Evolutionary conservation across 2,329 filamentous ascomycete species (phyloP).

Genomic region (Aspergillus sp.): DNA sequence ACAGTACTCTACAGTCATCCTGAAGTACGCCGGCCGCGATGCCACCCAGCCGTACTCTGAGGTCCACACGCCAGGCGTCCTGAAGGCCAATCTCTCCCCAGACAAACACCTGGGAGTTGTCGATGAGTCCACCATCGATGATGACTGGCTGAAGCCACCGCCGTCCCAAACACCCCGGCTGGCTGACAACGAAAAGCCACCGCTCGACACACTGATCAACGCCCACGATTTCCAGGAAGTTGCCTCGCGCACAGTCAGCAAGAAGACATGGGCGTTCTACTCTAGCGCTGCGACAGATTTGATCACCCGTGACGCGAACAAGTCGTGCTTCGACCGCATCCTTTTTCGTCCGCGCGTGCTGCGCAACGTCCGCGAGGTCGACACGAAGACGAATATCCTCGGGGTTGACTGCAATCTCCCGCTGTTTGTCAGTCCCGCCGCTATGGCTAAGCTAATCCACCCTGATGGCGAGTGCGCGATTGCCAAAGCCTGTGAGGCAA

Average conservation of each 20-base stretch:
- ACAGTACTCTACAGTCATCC: conserved; percentile 33
- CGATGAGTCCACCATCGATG: conserved; percentile 47
- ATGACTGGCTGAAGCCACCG: conserved; percentile 46
- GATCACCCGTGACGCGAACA: conserved; percentile 57
- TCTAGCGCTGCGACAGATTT: conserved; percentile 64
- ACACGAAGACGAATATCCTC: conserved; percentile 54
- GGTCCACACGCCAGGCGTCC: conserved; percentile 47
- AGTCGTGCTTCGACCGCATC: conserved; percentile 53
- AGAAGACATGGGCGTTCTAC: conserved; percentile 69
- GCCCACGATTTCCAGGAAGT: conserved; percentile 60
- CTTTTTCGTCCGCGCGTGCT: conserved; percentile 59
- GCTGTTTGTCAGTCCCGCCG: conserved; percentile 63
- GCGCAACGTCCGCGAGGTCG: conserved; percentile 53
- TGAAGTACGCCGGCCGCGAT: conserved; percentile 46
- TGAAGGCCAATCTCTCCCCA: conserved; percentile 40
- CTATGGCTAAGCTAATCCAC: conserved; percentile 63
- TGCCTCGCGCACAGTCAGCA: conserved; percentile 53
- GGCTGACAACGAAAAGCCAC: conserved; percentile 43
- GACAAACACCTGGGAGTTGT: conserved; percentile 52
- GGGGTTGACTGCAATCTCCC: conserved; percentile 54
- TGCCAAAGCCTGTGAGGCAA: conserved; percentile 50
- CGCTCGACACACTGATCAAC: conserved; percentile 56
- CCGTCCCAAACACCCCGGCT: conserved; percentile 28
- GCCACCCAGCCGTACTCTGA: conserved; percentile 46
- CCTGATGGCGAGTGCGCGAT: conserved; percentile 62